Percentiles rank a stretch among this genome's conserved stretches.
Conservation (phyloP, 2,329 filamentous ascomycete genomes). For the Aspergillus glaucus region DNA sequence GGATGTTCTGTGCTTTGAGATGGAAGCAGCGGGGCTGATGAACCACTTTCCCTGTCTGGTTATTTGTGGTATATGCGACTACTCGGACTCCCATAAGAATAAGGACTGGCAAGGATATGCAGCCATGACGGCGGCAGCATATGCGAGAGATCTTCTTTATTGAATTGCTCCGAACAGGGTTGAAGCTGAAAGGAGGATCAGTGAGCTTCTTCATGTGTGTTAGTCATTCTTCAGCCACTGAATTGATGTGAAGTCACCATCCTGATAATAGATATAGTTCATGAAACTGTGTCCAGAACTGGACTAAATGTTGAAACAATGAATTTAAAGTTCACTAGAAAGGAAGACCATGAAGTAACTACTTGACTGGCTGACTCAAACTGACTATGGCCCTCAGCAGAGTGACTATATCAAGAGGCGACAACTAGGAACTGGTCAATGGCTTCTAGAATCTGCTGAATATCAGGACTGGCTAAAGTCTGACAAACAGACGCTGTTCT, state of each 20-base stretch:
- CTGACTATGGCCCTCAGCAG: background rate
- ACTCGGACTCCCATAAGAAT: slow-evolving; percentile 1
- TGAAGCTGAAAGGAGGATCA: slow-evolving; percentile 1
- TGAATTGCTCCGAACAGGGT: background rate
- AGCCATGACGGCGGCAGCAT: slow-evolving; percentile 4
- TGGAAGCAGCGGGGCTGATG: slow-evolving; percentile 3
- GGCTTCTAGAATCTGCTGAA: slow-evolving; percentile 9
- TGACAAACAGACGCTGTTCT: slow-evolving; percentile 36
- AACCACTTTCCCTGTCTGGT: slow-evolving; percentile 4
- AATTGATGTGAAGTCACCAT: background rate
- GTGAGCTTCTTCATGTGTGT: background rate
- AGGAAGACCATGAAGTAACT: background rate
- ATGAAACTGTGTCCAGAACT: too few relatives aligned
- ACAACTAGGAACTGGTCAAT: slow-evolving; percentile 10
- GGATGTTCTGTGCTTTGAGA: slow-evolving; percentile 5
- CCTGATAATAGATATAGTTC: too few relatives aligned
- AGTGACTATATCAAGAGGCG: background rate
- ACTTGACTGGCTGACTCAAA: background rate
- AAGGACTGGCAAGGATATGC: slow-evolving; percentile 2
- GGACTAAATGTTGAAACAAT: too few relatives aligned
- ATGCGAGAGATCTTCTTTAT: slow-evolving; percentile 1
- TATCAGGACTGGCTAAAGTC: slow-evolving; percentile 8
- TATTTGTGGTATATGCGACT: slow-evolving; percentile 4
- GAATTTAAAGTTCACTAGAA: too few relatives aligned
- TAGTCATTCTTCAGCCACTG: too few relatives aligned